Evolutionary conservation across 2,329 filamentous ascomycete species (phyloP).

Genomic region (Leptographium lundbergii): DNA sequence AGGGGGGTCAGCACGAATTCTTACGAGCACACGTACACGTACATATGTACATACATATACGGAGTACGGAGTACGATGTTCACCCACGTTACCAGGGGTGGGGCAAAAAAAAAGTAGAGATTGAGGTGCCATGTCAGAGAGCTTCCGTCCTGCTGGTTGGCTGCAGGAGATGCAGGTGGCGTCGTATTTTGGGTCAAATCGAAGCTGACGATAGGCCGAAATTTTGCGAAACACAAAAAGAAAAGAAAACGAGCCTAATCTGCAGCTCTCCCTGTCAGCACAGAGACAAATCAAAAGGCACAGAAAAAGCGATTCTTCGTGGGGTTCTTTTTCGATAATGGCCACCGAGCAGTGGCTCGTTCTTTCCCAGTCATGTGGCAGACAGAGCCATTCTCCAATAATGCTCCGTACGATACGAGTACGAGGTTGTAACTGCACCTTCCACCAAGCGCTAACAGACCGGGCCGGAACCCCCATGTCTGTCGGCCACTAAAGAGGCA

Average conservation of each 20-base stretch:
- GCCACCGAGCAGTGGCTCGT: neutral
- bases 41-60: neutral
- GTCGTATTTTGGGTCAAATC: no score
- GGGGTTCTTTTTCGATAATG: neutral
- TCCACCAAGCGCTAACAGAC: neutral
- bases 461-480: neutral
- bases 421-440: neutral
- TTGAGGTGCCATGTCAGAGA: slow-evolving; percentile 1
- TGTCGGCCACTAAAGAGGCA: neutral
- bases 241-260: neutral
- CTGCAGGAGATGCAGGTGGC: neutral
- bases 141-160: neutral
- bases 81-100: neutral
- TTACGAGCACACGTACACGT: neutral
- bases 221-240: neutral
- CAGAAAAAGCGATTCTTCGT: neutral
- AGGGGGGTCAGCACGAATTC: neutral
- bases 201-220: neutral
- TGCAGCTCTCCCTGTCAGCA: neutral
- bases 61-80: neutral
- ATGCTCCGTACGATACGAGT: neutral
- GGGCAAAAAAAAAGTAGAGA: neutral
- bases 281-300: neutral
- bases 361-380: no score
- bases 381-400: neutral